These are phyloP conservation scores for Starmerella vaccinii DNA, from an alignment of 805 yeast species.

Conservation along the genomic window DNA sequence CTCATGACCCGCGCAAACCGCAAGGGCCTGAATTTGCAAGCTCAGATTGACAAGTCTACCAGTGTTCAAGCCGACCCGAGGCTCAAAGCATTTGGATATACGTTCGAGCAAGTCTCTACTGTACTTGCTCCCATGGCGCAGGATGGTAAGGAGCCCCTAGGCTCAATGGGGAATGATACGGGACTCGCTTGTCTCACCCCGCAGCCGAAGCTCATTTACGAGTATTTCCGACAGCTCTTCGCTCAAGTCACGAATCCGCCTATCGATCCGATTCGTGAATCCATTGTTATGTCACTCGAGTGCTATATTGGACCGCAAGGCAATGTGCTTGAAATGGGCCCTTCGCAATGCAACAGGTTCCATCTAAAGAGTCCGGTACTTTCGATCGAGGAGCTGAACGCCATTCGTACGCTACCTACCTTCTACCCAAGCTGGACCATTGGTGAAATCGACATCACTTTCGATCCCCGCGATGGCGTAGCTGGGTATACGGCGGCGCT, in stretches of 20 bases:
- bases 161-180: constrained; percentile 97
- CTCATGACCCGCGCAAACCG: constrained; percentile 49
- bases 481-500: constrained; percentile 76
- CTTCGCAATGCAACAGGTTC: constrained; percentile 83
- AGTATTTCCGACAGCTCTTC: constrained; percentile 88
- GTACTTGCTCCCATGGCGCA: constrained; percentile 88
- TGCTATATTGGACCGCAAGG: constrained; percentile 99
- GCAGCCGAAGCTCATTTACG: constrained; percentile 82
- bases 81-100: constrained; percentile 78
- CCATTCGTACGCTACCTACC: constrained; percentile 58
- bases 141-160: constrained; percentile 86
- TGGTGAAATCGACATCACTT: constrained; percentile 77
- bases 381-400: constrained; percentile 59
- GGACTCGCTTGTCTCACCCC: constrained; percentile 91
- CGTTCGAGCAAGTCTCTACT: constrained; percentile 81
- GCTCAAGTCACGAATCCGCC: constrained; percentile 99
- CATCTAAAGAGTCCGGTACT: constrained; percentile 74
- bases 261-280: constrained; percentile 94
- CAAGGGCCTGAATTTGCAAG: constrained; percentile 29
- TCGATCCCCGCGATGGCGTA: constrained; percentile 69
- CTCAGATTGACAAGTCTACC: constrained; percentile 21
- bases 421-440: constrained; percentile 84
- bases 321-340: constrained; percentile 81
- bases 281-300: constrained; percentile 92
- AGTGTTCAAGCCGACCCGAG: constrained; percentile 74